Conservation (phyloP, 306 rosid species). For the Pueraria montana region DNA sequence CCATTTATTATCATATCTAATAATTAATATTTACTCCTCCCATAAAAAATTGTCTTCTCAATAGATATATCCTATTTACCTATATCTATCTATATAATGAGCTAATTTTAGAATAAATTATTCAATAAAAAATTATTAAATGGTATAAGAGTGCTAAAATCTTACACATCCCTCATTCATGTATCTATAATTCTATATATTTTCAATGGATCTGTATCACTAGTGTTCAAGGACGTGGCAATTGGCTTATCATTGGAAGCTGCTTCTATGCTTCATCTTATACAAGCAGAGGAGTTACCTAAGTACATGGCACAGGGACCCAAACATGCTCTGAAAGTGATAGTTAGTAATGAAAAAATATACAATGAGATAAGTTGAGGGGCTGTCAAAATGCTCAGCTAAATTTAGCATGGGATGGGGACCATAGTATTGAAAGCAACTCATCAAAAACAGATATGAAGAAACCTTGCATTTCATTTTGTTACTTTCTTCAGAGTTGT, state of each 20-base stretch:
- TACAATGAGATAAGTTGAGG: slow-evolving; percentile 38
- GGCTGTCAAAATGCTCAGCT: slow-evolving; percentile 46
- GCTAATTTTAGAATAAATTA: too few relatives aligned
- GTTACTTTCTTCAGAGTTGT: slow-evolving; percentile 55
- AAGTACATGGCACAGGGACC: slow-evolving; percentile 44
- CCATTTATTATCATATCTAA: background rate
- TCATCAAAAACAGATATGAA: slow-evolving; percentile 44
- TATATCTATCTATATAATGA: too few relatives aligned
- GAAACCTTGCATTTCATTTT: slow-evolving; percentile 53
- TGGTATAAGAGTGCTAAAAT: background rate
- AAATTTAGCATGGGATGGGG: slow-evolving; percentile 52
- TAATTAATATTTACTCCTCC: background rate
- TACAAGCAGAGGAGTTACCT: slow-evolving; percentile 26
- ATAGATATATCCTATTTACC: too few relatives aligned
- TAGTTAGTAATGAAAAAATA: slow-evolving; percentile 35
- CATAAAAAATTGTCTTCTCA: background rate
- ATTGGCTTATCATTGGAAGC: slow-evolving; percentile 41
- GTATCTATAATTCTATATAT: background rate
- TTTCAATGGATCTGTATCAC: slow-evolving; percentile 47
- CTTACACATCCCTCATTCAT: background rate
- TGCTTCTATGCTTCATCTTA: slow-evolving; percentile 41
- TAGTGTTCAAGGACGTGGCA: slow-evolving; percentile 38
- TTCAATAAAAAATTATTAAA: background rate
- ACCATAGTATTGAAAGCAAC: slow-evolving; percentile 57
- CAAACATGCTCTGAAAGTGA: slow-evolving; percentile 40